These are phyloP conservation scores for Coriaria nepalensis DNA, from an alignment of 306 rosid species.

Conservation along the genomic window DNA sequence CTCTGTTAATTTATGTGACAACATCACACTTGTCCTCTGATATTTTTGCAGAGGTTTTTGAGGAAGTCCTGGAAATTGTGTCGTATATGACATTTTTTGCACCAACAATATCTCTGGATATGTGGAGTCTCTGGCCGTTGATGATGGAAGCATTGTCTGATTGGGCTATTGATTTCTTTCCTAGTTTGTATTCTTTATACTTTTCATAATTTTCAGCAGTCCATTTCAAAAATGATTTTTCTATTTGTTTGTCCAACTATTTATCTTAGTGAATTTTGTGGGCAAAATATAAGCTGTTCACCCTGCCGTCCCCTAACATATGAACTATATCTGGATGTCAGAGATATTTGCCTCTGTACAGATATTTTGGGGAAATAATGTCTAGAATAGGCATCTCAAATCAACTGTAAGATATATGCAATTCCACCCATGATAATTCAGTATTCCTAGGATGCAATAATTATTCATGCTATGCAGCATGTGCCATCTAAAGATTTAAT, in stretches of 20 bases:
- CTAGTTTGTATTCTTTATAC: slow-evolving; percentile 34
- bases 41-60: slow-evolving; percentile 80
- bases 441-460: too few relatives aligned
- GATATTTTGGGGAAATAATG: too few relatives aligned
- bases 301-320: too few relatives aligned
- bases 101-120: slow-evolving; percentile 79
- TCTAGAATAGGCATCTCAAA: too few relatives aligned
- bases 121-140: slow-evolving; percentile 98
- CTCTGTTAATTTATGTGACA: too few relatives aligned
- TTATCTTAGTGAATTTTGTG: not conserved
- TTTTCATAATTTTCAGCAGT: not conserved
- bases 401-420: too few relatives aligned
- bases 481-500: too few relatives aligned
- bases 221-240: not conserved
- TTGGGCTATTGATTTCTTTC: slow-evolving; percentile 90
- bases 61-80: slow-evolving; percentile 92
- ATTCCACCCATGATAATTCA: too few relatives aligned
- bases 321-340: too few relatives aligned
- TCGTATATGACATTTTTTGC: slow-evolving; percentile 94
- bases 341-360: too few relatives aligned
- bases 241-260: not conserved
- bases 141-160: slow-evolving; percentile 88
- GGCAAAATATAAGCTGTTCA: too few relatives aligned
- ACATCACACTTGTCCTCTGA: not conserved
- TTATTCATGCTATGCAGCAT: too few relatives aligned